Base-by-base conservation (phyloP, 768 basidiomycete genomes). In the Hygrocybe punicea region DNA sequence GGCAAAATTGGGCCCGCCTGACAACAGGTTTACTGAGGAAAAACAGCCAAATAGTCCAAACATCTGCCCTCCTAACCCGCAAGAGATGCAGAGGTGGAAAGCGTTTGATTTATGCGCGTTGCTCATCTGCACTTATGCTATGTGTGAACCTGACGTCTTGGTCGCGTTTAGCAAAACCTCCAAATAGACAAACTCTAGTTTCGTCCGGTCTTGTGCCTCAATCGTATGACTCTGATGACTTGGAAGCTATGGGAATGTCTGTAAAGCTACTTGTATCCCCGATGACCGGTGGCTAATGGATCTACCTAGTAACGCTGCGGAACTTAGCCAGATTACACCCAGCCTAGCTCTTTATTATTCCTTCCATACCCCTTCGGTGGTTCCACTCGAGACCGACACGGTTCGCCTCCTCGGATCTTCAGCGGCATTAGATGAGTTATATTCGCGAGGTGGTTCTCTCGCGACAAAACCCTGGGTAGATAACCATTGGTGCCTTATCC, bases 401-500 rank as follows among this genome's bases (percentile, higher is more conserved):
- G n/a, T 55, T 7, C 62, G 62, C 7, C 59, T 59, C 4, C 72
- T 84, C 0, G 86, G 81, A 10, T 72, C 84, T n/a, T 61, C 73
- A 1, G 81, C 78, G 11, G 88, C 84, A 1, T 71, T 87, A 16
- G 68, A 78, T 23, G 76, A 84, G 57, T 71, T 93, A 9, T 72
- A 78, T 3, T 68, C 69, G 21, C 73, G 67, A 8, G 90, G 88
- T 0, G 94, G 92, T 60, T 68, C 65, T 2, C 78, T 92, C 21
- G 89, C 83, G 2, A 89, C 85, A 7, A 76, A 84, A 60, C 71
- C 77, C 21, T 99, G 97, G 97, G 85, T 97, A 1, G 82, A 89
- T 51, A 98, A 98, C 64, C 94, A 97, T 63, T 99, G 93, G 91
- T 70, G 74, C 9, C 72, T 94, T 45, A 84, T 98, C 29, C 78